phyloP scores from a whole-genome alignment of 257 asterid genomes.

The Dorcoceras hygrometricum region DNA sequence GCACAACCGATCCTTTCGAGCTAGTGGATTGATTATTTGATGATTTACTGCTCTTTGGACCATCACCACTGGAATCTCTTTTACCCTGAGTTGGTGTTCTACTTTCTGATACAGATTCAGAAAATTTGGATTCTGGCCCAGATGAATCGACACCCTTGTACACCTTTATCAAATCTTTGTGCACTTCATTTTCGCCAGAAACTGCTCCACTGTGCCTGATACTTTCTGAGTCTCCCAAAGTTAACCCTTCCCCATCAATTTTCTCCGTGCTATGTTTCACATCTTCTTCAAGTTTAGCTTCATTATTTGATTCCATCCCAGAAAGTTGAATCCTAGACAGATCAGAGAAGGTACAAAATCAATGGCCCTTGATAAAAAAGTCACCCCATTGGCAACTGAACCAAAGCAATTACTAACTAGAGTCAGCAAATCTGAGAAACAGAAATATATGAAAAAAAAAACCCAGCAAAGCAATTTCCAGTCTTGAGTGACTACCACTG shows the following conservation, averaged over 20 bases:
- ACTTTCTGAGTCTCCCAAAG: slow-evolving; percentile 31
- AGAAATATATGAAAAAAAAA: not conserved
- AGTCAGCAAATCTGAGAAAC: not conserved
- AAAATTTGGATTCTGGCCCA: slow-evolving; percentile 23
- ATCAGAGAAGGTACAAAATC: not conserved
- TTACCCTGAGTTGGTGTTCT: slow-evolving; percentile 27
- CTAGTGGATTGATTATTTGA: slow-evolving; percentile 34
- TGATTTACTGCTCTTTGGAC: slow-evolving; percentile 35
- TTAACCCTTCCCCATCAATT: slow-evolving; percentile 28
- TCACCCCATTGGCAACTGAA: slow-evolving; percentile 6
- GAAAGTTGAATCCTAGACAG: slow-evolving; percentile 14
- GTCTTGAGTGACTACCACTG: not conserved
- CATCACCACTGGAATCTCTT: slow-evolving; percentile 14
- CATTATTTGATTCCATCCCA: slow-evolving; percentile 57
- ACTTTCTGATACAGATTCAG: slow-evolving; percentile 30
- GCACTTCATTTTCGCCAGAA: slow-evolving; percentile 30
- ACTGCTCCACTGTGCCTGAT: slow-evolving; percentile 22
- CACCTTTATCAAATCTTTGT: slow-evolving; percentile 28
- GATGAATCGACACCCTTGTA: slow-evolving; percentile 31
- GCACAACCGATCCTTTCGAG: slow-evolving; percentile 40
- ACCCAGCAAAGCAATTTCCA: not conserved
- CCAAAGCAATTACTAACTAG: not conserved
- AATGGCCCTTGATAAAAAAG: not conserved
- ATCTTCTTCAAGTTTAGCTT: slow-evolving; percentile 47
- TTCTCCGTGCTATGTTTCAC: slow-evolving; percentile 27